A percentile compares a stretch with the other conserved stretches of the same genome.
These are phyloP conservation scores for Lactifluus rugatus DNA, from an alignment of 768 basidiomycete species.

Conservation along the genomic window DNA sequence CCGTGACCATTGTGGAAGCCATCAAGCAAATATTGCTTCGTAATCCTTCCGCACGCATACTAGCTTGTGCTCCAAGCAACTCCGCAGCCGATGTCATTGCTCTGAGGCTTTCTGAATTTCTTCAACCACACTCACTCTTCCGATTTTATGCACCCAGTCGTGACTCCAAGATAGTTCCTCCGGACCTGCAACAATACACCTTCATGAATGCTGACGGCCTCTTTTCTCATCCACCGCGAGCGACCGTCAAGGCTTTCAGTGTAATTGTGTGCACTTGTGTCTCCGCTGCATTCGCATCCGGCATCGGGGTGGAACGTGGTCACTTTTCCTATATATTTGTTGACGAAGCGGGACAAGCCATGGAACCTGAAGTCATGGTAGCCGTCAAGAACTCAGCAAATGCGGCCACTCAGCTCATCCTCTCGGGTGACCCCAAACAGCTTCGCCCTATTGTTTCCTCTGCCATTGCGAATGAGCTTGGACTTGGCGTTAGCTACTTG, in stretches of 20 bases:
- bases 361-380: constrained; percentile 57
- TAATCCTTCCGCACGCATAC: constrained; percentile 36
- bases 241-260: constrained; percentile 27
- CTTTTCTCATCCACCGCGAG: constrained; percentile 20
- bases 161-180: constrained; percentile 32
- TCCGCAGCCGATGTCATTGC: constrained; percentile 47
- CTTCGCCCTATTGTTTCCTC: constrained; percentile 62
- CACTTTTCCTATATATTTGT: constrained; percentile 62
- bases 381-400: constrained; percentile 52
- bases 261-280: constrained; percentile 60
- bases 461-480: constrained; percentile 42
- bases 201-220: constrained; percentile 27
- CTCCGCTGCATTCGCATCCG: constrained; percentile 46
- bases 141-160: constrained; percentile 51
- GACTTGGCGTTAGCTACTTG: constrained; percentile 50
- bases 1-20: constrained; percentile 53
- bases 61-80: constrained; percentile 62
- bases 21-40: constrained; percentile 43
- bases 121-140: constrained; percentile 37
- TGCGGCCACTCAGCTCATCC: constrained; percentile 42
- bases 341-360: constrained; percentile 66
- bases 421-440: constrained; percentile 66
- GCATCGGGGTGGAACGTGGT: constrained; percentile 48
- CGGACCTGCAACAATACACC: constrained; percentile 26
- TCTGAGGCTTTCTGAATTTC: constrained; percentile 25